Conservation (phyloP, 2,329 filamentous ascomycete genomes). For the Fusarium tjaetaba region DNA sequence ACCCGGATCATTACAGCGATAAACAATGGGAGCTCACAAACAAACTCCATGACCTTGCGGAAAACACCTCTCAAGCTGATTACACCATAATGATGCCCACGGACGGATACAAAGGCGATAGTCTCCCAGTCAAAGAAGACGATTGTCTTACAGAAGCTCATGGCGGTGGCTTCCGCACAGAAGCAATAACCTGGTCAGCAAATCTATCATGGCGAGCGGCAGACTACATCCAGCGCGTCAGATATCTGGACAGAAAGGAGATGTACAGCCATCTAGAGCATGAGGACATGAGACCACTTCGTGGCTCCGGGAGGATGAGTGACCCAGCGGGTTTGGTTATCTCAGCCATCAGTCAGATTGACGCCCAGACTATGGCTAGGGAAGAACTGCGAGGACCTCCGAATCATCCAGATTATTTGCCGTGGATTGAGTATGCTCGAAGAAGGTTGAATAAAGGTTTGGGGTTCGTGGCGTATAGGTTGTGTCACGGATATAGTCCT, state of each 20-base stretch:
- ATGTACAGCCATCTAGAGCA: neutral
- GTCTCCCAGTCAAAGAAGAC: conserved; percentile 16
- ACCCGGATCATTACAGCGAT: neutral
- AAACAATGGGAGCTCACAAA: conserved; percentile 34
- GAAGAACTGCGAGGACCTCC: conserved; percentile 20
- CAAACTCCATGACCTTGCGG: conserved; percentile 38
- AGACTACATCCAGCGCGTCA: conserved; percentile 8
- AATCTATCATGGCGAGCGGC: neutral
- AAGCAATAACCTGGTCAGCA: conserved; percentile 21
- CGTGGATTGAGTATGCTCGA: conserved; percentile 22
- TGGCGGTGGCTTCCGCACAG: neutral
- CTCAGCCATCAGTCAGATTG: neutral
- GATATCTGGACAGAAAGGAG: conserved; percentile 10
- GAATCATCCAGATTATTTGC: neutral
- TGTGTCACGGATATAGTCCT: conserved; percentile 29
- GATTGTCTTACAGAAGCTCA: neutral
- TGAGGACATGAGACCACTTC: neutral
- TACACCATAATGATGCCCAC: conserved; percentile 41
- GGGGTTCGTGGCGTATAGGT: conserved; percentile 34
- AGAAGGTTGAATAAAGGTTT: accelerated
- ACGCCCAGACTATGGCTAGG: conserved; percentile 14
- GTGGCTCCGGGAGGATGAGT: neutral
- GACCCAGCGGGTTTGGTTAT: conserved; percentile 13
- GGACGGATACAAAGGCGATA: conserved; percentile 44
- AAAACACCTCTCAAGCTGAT: conserved; percentile 39